Base-by-base conservation (phyloP, 1,284 basidiomycete genomes). In the Naganishia albida region DNA sequence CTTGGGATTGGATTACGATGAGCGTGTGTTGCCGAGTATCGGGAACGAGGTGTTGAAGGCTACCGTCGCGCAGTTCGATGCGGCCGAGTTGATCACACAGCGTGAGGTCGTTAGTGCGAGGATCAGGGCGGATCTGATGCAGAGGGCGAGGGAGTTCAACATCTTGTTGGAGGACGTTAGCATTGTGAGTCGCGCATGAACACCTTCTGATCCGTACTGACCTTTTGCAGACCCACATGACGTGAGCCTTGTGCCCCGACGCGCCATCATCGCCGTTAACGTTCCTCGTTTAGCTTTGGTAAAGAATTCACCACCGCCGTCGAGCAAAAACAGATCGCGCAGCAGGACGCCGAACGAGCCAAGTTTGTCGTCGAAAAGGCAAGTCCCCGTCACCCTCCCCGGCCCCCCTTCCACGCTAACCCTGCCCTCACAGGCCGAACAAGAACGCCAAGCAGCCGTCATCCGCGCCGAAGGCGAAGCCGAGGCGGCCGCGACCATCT, bases 301-400 rank as follows among this genome's bases (percentile, higher is more conserved):
- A 80, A 80, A 69, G 82, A 85, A 72, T 85, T 85, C 75, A 85
- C 84, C 20, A 82, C 83, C 63, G 96, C 96, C 40, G 96, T 99
- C 18, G 96, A 99, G 82, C 94, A 95, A 67, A 99, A 99, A 80
- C 78, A 79, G 66, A 78, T 78, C 62, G 76, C 76, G 8, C 77
- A 80, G 72, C 79, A 80, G 90, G 93, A 96, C 81, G 94, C 94
- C 67, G 96, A 99, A 81, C 87, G 96, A 52, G 95, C 95, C 69
- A 98, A 96, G 80, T 99, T 99, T 80, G 91, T 99, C 70, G 95
- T 99, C 70, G 96, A 99, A 80, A 94, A 92, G 85, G 90, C 89
- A 64, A 66, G 82, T 68, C 51, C 6, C 38, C 23, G 18, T 23
- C 7, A 2, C 34, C 34, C 40, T 34, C 26, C 26, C 28, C 16